A percentile compares a stretch with the other conserved stretches of the same genome.
These are phyloP conservation scores for Lepiota venenata DNA, from an alignment of 768 basidiomycete species.

Conservation along the genomic window DNA sequence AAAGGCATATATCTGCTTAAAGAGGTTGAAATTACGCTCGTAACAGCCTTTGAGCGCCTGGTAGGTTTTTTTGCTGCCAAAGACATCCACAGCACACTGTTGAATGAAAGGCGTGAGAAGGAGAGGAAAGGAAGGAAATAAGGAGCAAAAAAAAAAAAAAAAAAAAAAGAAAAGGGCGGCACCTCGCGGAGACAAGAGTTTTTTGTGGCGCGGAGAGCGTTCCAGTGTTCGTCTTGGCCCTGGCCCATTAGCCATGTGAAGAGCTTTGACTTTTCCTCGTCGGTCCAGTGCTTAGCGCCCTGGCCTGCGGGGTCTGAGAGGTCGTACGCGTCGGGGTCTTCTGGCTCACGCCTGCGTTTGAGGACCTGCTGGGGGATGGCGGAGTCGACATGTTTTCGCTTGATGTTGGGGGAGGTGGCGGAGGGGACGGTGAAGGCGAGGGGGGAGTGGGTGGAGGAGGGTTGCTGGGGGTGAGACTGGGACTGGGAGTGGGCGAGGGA, in stretches of 20 bases:
- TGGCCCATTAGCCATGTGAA: slow-evolving; percentile 78
- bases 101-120: slow-evolving; percentile 9
- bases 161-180: no score
- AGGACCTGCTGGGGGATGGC: slow-evolving; percentile 20
- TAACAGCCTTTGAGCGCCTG: slow-evolving; percentile 84
- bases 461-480: slow-evolving; percentile 28
- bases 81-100: slow-evolving; percentile 70
- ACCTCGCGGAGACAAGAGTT: slow-evolving; percentile 83
- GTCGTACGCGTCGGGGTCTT: slow-evolving; percentile 39
- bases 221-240: slow-evolving; percentile 75
- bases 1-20: slow-evolving; percentile 78
- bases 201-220: slow-evolving; percentile 71
- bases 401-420: slow-evolving; percentile 36
- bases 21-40: slow-evolving; percentile 80
- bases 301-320: slow-evolving; percentile 41
- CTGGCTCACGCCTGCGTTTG: slow-evolving; percentile 14
- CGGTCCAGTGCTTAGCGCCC: slow-evolving; percentile 83
- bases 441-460: slow-evolving; percentile 32
- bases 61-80: slow-evolving; percentile 75
- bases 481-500: slow-evolving; percentile 30
- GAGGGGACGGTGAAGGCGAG: slow-evolving; percentile 34
- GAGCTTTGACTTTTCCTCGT: slow-evolving; percentile 75
- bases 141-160: slow-evolving; percentile 7
- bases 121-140: slow-evolving; percentile 5
- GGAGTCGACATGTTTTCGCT: slow-evolving; percentile 40